phyloP scores from a whole-genome alignment of 345 rosid genomes.

The Diplotaxis tenuifolia region DNA sequence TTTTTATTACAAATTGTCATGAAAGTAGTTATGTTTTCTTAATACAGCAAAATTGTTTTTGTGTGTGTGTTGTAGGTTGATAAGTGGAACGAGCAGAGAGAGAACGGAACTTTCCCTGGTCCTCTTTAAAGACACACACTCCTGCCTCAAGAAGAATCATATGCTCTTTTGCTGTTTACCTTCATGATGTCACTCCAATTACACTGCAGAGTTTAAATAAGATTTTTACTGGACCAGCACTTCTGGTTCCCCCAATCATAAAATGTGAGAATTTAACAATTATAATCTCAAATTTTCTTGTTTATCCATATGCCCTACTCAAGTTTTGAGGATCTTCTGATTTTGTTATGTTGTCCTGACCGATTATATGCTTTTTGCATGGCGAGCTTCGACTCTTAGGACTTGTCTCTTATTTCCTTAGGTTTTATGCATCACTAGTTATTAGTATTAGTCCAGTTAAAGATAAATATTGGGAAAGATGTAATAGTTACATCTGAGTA shows the following conservation, averaged over 20 bases:
- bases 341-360: constrained; percentile 15
- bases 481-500: too few relatives aligned
- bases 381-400: constrained; percentile 5
- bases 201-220: constrained; percentile 36
- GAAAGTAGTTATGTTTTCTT: not conserved
- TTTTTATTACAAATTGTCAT: not conserved
- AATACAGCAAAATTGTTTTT: not conserved
- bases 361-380: not conserved
- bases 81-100: constrained; percentile 96
- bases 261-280: constrained; percentile 33
- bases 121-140: constrained; percentile 68
- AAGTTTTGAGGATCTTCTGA: constrained; percentile 31
- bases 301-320: not conserved
- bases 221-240: constrained; percentile 37
- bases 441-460: too few relatives aligned
- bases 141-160: constrained; percentile 13
- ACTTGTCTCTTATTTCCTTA: too few relatives aligned
- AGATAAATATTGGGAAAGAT: too few relatives aligned
- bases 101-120: constrained; percentile 93
- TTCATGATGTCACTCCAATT: constrained; percentile 11
- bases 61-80: constrained; percentile 58
- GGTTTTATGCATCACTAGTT: too few relatives aligned
- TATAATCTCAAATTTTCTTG: constrained; percentile 24
- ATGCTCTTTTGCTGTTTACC: constrained; percentile 17
- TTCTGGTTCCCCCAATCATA: constrained; percentile 31